Base-by-base conservation (phyloP, 106 monocot species). In the Apostasia shenzhenica region DNA sequence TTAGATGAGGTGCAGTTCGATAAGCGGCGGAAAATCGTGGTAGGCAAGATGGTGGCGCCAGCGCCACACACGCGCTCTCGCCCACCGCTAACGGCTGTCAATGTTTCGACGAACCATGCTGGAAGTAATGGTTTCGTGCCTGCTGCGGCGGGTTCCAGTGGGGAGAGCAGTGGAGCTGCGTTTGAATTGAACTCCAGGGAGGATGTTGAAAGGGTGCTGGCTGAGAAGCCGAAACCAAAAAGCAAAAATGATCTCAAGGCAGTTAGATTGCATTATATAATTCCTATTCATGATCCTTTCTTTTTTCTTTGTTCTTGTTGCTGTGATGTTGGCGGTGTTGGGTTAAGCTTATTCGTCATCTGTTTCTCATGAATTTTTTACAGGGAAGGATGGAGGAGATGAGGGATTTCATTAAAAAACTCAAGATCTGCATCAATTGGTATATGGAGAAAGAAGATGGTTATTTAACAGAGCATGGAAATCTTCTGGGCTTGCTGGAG, bases 371-470 rank as follows among this genome's bases (percentile, higher is more conserved):
- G 10, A 2, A 14, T 26, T 37, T 56, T 79, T 67, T 79, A 5
- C 69, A 89, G 95, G 91, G 82, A 3, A 92, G 77, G 55, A 73
- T 55, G 14, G 84, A 91, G 60, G 88, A 84, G 67, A 83, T 84
- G 84, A 78, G 79, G 45, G 86, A 95, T 64, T 86, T 82, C 69
- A 95, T 95, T 9, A 89, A 84, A 71, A 95, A 85, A 72, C 75
- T 92, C 6, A 88, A 84, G 69, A 57, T 54, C 11, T 95, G 95
- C 63, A 77, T 89, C 26, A 80, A 64, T 54, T 95, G 91, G 95
- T 81, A 71, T 41, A 71, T 73, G 69, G 86, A 86, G 2, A 70
- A 75, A 1, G 85, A 88, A 69, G 91, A 95, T 70, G 80, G 79
- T 11, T 74, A 86, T 57, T 44, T 75, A 8, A 62, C 52, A 0